Percentiles rank a stretch among this genome's conserved stretches.
Evolutionary conservation across 2,329 filamentous ascomycete genomes (phyloP).

Genomic region (Arthroderma sp.): DNA sequence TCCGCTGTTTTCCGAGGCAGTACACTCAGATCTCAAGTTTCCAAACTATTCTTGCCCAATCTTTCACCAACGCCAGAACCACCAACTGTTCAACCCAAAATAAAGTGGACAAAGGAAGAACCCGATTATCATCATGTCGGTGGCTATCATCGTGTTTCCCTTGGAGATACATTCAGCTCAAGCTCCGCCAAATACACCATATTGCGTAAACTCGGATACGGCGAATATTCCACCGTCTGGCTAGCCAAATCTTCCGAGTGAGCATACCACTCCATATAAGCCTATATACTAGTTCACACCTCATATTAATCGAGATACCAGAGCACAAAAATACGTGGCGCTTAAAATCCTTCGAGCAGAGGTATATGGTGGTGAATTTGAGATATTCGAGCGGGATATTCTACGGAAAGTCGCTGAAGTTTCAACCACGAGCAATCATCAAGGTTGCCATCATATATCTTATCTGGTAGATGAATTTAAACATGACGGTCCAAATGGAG

Average conservation of each 20-base stretch:
- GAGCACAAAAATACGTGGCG: constrained; percentile 13
- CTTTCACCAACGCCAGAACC: too few relatives aligned
- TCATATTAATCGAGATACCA: constrained; percentile 5
- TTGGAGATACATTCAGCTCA: constrained; percentile 10
- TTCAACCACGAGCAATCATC: constrained; percentile 10
- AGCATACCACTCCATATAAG: constrained; percentile 8
- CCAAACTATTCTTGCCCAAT: too few relatives aligned
- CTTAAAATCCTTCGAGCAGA: constrained; percentile 17
- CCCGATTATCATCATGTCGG: constrained; percentile 19
- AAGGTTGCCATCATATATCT: constrained; percentile 13
- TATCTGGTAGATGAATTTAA: constrained; percentile 15
- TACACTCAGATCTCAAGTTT: too few relatives aligned
- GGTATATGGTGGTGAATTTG: constrained; percentile 14
- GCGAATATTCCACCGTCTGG: constrained; percentile 9
- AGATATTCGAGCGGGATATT: constrained; percentile 16
- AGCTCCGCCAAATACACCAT: constrained; percentile 12
- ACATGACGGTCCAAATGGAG: constrained; percentile 17
- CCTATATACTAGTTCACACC: too few relatives aligned
- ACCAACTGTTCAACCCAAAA: too few relatives aligned
- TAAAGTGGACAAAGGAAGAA: too few relatives aligned
- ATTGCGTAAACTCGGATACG: constrained; percentile 9
- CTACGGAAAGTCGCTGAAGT: constrained; percentile 11
- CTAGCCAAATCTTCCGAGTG: constrained; percentile 50
- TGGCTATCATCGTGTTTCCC: constrained; percentile 21
- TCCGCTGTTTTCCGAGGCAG: too few relatives aligned